Conservation (phyloP, 1,284 basidiomycete species). For the Anthracocystis walkeri region DNA sequence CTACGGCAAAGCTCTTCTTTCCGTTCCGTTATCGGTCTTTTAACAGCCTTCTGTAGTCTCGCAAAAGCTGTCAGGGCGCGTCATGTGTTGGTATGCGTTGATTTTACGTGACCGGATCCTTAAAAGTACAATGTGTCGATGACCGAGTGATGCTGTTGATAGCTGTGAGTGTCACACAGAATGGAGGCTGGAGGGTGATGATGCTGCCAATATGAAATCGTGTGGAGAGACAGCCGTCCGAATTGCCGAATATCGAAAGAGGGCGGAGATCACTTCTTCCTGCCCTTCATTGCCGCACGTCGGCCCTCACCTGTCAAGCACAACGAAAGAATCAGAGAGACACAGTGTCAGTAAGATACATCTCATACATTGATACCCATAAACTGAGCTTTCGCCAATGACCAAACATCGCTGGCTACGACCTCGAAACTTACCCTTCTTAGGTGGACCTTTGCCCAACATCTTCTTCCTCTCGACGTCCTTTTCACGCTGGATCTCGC, state of each 20-base stretch:
- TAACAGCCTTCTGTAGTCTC: background rate
- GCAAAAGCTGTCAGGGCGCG: too few species aligned
- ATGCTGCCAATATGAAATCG: background rate
- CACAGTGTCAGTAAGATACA: background rate
- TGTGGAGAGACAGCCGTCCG: background rate
- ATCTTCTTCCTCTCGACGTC: conserved; percentile 65
- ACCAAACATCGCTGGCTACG: background rate
- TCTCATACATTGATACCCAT: background rate
- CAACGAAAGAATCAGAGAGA: background rate
- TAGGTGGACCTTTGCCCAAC: conserved; percentile 67
- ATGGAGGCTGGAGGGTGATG: too few species aligned
- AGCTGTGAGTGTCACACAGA: background rate
- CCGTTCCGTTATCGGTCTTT: background rate
- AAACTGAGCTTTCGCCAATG: too few species aligned
- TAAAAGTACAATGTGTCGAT: conserved; percentile 15
- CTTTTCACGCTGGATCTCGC: conserved; percentile 56
- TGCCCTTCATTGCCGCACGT: conserved; percentile 67
- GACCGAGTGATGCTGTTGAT: background rate
- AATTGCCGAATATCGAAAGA: background rate
- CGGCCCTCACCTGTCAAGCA: conserved; percentile 60
- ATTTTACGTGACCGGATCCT: background rate
- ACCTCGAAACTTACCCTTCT: conserved; percentile 67
- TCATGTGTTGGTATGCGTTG: background rate
- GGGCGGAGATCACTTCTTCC: conserved; percentile 51
- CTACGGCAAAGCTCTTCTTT: background rate